Percentiles rank a stretch among this genome's conserved stretches.
These are phyloP conservation scores for Neurospora sp. DNA, from an alignment of 495 filamentous ascomycete species.

Conservation along the genomic window DNA sequence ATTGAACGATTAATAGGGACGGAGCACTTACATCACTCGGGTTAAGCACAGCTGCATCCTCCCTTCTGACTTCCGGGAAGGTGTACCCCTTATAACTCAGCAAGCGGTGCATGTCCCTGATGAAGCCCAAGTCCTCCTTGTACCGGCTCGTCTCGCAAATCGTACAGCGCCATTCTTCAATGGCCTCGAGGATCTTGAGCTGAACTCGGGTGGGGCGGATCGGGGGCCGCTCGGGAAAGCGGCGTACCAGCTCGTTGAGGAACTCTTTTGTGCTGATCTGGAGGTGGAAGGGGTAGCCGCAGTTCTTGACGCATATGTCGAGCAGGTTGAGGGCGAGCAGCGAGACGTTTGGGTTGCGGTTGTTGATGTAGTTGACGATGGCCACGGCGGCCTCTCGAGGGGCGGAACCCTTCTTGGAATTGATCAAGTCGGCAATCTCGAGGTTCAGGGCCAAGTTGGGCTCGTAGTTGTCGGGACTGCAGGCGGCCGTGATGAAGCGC, in stretches of 20 bases:
- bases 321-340: constrained; percentile 84
- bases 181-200: constrained; percentile 84
- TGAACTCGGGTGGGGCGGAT: constrained; percentile 79
- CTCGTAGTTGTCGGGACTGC: constrained; percentile 92
- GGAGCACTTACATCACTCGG: constrained; percentile 75
- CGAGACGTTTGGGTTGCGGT: constrained; percentile 90
- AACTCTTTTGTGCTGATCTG: constrained; percentile 99
- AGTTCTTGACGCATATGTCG: constrained; percentile 99
- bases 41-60: constrained; percentile 95
- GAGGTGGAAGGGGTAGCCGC: constrained; percentile 96
- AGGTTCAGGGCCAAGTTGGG: constrained; percentile 93
- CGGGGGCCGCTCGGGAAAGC: constrained; percentile 90
- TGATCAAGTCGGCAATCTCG: constrained; percentile 93
- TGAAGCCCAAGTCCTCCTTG: constrained; percentile 92
- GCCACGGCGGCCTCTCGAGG: constrained; percentile 91
- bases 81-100: constrained; percentile 93
- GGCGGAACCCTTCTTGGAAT: constrained; percentile 94
- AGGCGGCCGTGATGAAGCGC: constrained; percentile 91
- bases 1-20: background rate
- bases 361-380: constrained; percentile 91
- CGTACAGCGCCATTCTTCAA: constrained; percentile 96
- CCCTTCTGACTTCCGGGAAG: constrained; percentile 81
- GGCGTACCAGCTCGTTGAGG: constrained; percentile 91
- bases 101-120: constrained; percentile 94
- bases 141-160: constrained; percentile 97